These are phyloP conservation scores for Gyrodon lividus DNA, from an alignment of 768 basidiomycete species.

Conservation along the genomic window DNA sequence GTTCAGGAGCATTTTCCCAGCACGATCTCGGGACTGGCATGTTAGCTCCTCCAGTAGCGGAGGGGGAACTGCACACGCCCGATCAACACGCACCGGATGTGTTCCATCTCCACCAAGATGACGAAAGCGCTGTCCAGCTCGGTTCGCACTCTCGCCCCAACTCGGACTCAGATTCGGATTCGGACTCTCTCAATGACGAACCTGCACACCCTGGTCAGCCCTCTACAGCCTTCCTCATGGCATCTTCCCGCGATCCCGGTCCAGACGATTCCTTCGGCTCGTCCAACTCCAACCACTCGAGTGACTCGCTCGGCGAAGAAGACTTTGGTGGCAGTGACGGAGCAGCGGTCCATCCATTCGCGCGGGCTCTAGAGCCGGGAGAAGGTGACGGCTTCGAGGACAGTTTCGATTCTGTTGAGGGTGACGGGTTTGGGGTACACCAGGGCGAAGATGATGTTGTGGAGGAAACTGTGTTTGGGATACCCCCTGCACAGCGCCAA, in stretches of 20 bases:
- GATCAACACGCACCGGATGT: conserved; percentile 22
- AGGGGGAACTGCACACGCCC: conserved; percentile 21
- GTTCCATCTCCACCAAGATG: conserved; percentile 27
- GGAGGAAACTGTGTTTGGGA: conserved; percentile 75
- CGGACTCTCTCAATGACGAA: conserved; percentile 56
- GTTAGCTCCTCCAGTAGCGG: conserved; percentile 1
- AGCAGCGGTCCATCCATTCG: conserved; percentile 62
- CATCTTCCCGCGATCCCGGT: conserved; percentile 35
- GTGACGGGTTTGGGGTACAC: conserved; percentile 31
- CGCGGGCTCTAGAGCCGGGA: conserved; percentile 31
- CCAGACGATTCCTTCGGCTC: conserved; percentile 38
- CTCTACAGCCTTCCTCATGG: conserved; percentile 71
- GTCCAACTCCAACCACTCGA: conserved; percentile 60
- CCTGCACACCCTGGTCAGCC: conserved; percentile 61
- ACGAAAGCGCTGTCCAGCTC: conserved; percentile 16
- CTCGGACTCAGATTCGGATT: conserved; percentile 51
- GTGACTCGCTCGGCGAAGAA: conserved; percentile 54
- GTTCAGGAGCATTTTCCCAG: conserved; percentile 10
- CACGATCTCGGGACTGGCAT: background rate
- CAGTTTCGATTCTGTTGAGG: conserved; percentile 47
- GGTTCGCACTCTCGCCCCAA: conserved; percentile 11
- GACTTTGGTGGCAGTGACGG: conserved; percentile 34
- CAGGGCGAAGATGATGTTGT: conserved; percentile 30
- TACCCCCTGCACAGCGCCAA: conserved; percentile 51
- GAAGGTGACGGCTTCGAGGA: conserved; percentile 49